A percentile compares a stretch with the other conserved stretches of the same genome.
These are phyloP conservation scores for Aspergillus sergii DNA, from an alignment of 2,329 filamentous ascomycete species.

Conservation along the genomic window DNA sequence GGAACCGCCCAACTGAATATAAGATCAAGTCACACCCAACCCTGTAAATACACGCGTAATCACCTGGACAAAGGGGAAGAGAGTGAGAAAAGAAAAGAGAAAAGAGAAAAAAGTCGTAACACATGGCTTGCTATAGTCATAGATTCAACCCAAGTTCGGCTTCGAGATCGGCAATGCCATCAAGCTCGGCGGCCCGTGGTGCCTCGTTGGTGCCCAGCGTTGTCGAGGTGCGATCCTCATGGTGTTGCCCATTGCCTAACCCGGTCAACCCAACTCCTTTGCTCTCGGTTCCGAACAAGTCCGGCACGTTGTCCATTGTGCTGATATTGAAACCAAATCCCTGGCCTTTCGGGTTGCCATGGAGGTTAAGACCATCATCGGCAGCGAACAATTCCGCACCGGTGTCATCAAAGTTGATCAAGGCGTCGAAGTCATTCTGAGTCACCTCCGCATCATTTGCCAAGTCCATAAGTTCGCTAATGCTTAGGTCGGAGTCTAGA, in stretches of 20 bases:
- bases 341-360: slow-evolving; percentile 12
- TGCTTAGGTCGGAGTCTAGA: slow-evolving; percentile 36
- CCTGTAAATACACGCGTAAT: background rate
- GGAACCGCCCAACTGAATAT: background rate
- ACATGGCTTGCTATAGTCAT: slow-evolving; percentile 4
- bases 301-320: slow-evolving; percentile 16
- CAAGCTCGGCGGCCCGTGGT: slow-evolving; percentile 16
- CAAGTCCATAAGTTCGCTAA: slow-evolving; percentile 46
- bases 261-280: slow-evolving; percentile 16
- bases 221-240: background rate
- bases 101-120: background rate
- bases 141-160: slow-evolving; percentile 25
- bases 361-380: slow-evolving; percentile 24
- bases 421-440: slow-evolving; percentile 49
- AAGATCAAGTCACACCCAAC: background rate
- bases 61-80: background rate
- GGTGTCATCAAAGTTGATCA: slow-evolving; percentile 50
- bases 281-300: slow-evolving; percentile 19
- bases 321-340: slow-evolving; percentile 17
- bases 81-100: background rate
- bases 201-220: slow-evolving; percentile 7
- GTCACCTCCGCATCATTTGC: slow-evolving; percentile 49
- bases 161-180: slow-evolving; percentile 19
- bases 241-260: slow-evolving; percentile 1
- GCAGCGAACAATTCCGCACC: slow-evolving; percentile 38